A percentile compares a stretch with the other conserved stretches of the same genome.
Conservation (phyloP, 345 rosid genomes). For the Aquilaria yunnanensis region DNA sequence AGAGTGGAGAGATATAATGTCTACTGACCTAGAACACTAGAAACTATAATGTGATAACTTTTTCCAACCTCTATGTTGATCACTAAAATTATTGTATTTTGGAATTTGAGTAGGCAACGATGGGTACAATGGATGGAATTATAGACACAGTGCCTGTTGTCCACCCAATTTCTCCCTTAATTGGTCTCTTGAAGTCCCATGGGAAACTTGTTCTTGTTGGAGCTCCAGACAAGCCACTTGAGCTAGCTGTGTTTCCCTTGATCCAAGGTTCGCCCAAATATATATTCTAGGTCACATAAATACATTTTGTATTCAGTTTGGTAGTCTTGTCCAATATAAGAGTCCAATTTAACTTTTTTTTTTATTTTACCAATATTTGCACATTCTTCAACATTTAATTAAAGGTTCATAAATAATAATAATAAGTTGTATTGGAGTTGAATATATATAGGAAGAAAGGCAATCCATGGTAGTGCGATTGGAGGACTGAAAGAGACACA, state of each 20-base stretch:
- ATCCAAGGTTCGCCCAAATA: constrained; percentile 18
- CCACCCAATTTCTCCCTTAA: constrained; percentile 33
- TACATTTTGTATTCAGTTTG: background rate
- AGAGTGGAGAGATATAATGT: no score
- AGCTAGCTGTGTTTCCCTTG: constrained; percentile 35
- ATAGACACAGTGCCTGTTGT: constrained; percentile 38
- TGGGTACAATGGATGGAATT: constrained; percentile 42
- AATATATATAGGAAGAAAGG: constrained; percentile 28
- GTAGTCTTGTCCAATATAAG: no score
- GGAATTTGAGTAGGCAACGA: constrained; percentile 19
- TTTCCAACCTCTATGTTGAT: no score
- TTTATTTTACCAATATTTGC: no score
- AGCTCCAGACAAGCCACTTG: constrained; percentile 43
- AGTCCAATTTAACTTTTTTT: background rate
- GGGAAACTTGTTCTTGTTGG: constrained; percentile 42
- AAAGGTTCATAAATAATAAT: no score
- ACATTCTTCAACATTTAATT: no score
- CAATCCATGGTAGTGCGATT: constrained; percentile 32
- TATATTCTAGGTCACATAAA: background rate
- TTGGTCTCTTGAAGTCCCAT: constrained; percentile 28
- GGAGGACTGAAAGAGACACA: constrained; percentile 64
- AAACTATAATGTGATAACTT: no score
- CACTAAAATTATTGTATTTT: background rate
- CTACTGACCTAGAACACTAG: no score
- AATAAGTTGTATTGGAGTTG: no score